A percentile compares a stretch with the other conserved stretches of the same genome.
These are phyloP conservation scores for Paracoccidioides brasiliensis DNA, from an alignment of 2,329 filamentous ascomycete species.

Conservation along the genomic window DNA sequence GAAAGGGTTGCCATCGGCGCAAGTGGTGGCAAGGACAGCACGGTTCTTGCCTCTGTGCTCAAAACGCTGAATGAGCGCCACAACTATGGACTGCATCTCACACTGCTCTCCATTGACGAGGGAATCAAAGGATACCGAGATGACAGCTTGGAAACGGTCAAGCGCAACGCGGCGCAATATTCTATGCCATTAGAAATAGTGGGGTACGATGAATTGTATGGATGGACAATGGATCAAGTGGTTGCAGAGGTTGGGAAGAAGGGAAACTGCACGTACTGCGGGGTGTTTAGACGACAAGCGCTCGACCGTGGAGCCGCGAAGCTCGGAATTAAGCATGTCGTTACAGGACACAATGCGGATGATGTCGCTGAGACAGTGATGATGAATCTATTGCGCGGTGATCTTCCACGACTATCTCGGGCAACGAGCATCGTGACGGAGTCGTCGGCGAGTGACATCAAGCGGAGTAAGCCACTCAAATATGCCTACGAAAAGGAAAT, in stretches of 20 bases:
- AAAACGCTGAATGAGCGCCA: slow-evolving; percentile 89
- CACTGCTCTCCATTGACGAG: slow-evolving; percentile 87
- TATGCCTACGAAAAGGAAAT: slow-evolving; percentile 99
- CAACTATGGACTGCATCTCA: slow-evolving; percentile 70
- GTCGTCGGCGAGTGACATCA: slow-evolving; percentile 68
- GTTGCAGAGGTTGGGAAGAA: slow-evolving; percentile 95
- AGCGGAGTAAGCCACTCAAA: slow-evolving; percentile 90
- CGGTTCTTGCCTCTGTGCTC: slow-evolving; percentile 83
- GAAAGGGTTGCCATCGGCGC: slow-evolving; percentile 90
- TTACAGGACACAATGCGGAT: slow-evolving; percentile 95
- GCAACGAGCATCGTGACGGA: slow-evolving; percentile 83
- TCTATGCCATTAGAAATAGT: slow-evolving; percentile 84
- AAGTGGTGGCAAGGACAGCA: slow-evolving; percentile 94
- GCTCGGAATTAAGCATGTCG: slow-evolving; percentile 78
- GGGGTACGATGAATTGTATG: slow-evolving; percentile 86
- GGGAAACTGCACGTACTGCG: slow-evolving; percentile 97
- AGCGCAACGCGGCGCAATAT: slow-evolving; percentile 83
- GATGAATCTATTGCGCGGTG: slow-evolving; percentile 90
- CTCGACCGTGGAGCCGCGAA: slow-evolving; percentile 83
- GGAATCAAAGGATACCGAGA: slow-evolving; percentile 95
- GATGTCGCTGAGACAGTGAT: slow-evolving; percentile 94
- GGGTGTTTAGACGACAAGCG: slow-evolving; percentile 87
- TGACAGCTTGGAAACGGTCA: slow-evolving; percentile 90
- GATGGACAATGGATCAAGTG: slow-evolving; percentile 99
- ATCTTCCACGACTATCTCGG: slow-evolving; percentile 72